Conservation (phyloP, 441 rosid species). For the Gossypium trilobum region DNA sequence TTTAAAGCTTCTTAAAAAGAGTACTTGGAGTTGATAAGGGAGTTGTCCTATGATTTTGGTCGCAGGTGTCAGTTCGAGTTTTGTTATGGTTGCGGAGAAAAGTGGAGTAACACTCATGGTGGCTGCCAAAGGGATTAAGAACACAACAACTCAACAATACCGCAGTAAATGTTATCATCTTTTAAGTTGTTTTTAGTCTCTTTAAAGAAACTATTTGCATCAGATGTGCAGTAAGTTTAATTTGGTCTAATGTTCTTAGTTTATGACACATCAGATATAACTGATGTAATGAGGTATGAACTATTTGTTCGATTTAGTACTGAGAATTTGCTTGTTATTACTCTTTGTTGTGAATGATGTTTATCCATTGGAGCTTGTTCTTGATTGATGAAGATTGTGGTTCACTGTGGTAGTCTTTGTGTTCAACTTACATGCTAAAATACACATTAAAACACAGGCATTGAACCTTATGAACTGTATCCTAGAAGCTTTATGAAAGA, state of each 20-base stretch:
- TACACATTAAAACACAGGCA: background rate
- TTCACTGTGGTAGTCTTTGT: background rate
- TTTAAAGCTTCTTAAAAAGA: background rate
- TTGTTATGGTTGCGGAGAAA: conserved; percentile 36
- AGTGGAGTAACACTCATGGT: conserved; percentile 25
- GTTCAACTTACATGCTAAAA: background rate
- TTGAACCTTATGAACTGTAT: background rate
- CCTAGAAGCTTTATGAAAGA: background rate
- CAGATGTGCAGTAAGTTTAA: background rate
- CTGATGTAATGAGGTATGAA: too few relatives aligned
- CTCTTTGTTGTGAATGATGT: background rate
- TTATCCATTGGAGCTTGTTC: background rate
- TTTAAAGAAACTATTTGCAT: background rate
- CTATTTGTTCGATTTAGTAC: background rate
- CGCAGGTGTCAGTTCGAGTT: conserved; percentile 39
- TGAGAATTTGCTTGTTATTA: background rate
- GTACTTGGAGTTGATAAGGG: background rate
- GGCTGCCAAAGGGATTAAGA: conserved; percentile 24
- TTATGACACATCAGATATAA: background rate
- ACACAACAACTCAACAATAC: background rate
- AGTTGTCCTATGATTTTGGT: conserved; percentile 1
- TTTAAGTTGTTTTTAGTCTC: background rate
- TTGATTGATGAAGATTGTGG: background rate
- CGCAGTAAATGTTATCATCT: background rate
- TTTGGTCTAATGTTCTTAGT: background rate